phyloP scores from a whole-genome alignment of 2,329 filamentous ascomycete genomes.

The Nakataea oryzae region DNA sequence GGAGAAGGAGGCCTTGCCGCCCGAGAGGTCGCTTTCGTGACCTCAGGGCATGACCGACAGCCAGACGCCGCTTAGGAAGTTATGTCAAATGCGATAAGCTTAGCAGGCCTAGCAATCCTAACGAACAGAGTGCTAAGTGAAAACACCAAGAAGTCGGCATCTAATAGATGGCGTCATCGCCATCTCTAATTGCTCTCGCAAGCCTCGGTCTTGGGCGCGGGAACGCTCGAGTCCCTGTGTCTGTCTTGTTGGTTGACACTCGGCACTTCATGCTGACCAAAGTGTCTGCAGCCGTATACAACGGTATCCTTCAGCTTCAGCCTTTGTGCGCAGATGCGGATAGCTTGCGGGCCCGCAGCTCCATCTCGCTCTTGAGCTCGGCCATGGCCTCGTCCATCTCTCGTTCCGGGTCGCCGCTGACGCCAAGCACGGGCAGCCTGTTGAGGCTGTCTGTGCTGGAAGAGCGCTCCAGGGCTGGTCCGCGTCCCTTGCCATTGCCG shows the following conservation, averaged over 20 bases:
- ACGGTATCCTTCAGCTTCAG: neutral
- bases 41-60: too few relatives aligned
- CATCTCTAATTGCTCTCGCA: too few relatives aligned
- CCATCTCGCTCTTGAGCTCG: conserved; percentile 66
- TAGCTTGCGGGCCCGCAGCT: conserved; percentile 19
- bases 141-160: too few relatives aligned
- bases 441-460: conserved; percentile 47
- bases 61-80: too few relatives aligned
- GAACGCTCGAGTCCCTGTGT: conserved; percentile 17
- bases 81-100: too few relatives aligned
- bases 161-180: too few relatives aligned
- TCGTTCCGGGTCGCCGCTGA: conserved; percentile 64
- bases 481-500: conserved; percentile 7
- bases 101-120: too few relatives aligned
- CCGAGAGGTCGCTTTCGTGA: too few relatives aligned
- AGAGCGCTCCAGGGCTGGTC: conserved; percentile 28
- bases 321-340: neutral
- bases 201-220: too few relatives aligned
- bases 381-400: conserved; percentile 71
- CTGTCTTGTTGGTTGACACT: conserved; percentile 20
- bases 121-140: too few relatives aligned
- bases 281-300: neutral
- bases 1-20: too few relatives aligned
- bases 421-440: conserved; percentile 57
- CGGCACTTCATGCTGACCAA: neutral